Base-by-base conservation (phyloP, 495 filamentous ascomycete genomes). In the Podospora bellae-mahoneyi region DNA sequence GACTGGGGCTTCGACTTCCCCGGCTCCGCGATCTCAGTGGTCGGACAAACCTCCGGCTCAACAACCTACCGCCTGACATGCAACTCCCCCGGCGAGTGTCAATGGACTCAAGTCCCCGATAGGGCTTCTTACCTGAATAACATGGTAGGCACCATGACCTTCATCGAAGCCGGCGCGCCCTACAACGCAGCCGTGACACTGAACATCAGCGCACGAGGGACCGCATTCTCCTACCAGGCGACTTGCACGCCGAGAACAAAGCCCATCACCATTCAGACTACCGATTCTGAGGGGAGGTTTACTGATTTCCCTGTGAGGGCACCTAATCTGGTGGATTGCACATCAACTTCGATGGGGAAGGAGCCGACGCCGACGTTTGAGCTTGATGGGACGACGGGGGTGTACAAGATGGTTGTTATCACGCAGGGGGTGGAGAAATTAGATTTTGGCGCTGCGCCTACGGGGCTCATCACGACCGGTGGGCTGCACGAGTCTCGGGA, bases 1-100 rank as follows among this genome's bases (percentile, higher is more conserved):
- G 54, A 56, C 54, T 56, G 54, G 54, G 54, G 54, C 5, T 56
- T 56, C 54, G 54, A 56, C 4, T 56, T 56, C 19, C 54, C 54
- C 54, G 54, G 54, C 16, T 56, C 54, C 15, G 54, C 15, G 4
- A 20, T 56, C 54, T 56, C 54, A 0, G 54, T 56, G 6, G 0
- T 56, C 3, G 54, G 5, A 18, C 54, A 56, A 54, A n/a, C 9
- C 15, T 56, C 54, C 15, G 54, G 54, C 15, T 56, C 54, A 56
- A 56, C 54, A 20, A 56, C 54, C 16, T 56, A 56, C 54, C 54
- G 54, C 54, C 54, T 56, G 10, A 56, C 54, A 18, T 56, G 54
- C 54, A 32, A 32, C 30, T 4, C 6, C 6, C 54, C 54, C 54
- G 19, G 54, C 19, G 15, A 18, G 6, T 56, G 54, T 1, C 15